Conservation (phyloP, 345 rosid genomes). For the Brassica rapa region DNA sequence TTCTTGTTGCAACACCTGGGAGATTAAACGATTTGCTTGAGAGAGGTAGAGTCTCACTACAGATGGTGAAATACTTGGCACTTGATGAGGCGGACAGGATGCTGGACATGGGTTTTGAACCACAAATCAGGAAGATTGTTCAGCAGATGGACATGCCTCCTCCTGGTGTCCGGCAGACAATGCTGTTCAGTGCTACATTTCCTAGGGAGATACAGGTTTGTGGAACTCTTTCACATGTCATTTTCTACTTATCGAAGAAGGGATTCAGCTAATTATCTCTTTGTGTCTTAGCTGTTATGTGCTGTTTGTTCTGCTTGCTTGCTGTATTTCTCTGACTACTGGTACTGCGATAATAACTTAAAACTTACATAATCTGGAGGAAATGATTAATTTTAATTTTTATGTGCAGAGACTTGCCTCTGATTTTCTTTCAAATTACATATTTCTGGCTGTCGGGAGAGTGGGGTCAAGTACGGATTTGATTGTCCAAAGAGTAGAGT, state of each 20-base stretch:
- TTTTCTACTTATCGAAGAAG: slow-evolving; percentile 52
- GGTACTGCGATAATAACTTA: background rate
- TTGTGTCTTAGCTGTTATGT: slow-evolving; percentile 7
- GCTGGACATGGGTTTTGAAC: slow-evolving; percentile 99
- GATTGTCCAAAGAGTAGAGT: background rate
- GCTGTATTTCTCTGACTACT: background rate
- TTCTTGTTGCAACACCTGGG: slow-evolving; percentile 99
- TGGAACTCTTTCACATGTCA: slow-evolving; percentile 50
- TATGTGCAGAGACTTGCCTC: background rate
- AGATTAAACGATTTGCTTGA: slow-evolving; percentile 92
- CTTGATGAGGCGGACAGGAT: slow-evolving; percentile 99
- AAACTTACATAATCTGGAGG: background rate
- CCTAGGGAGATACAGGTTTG: slow-evolving; percentile 95
- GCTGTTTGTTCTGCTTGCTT: slow-evolving; percentile 4
- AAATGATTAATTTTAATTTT: background rate
- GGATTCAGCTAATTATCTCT: slow-evolving; percentile 44
- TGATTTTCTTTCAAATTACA: background rate
- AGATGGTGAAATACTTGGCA: slow-evolving; percentile 82
- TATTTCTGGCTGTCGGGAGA: background rate
- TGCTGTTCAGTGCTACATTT: slow-evolving; percentile 98
- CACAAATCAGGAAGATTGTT: slow-evolving; percentile 95
- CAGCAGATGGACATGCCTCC: slow-evolving; percentile 98
- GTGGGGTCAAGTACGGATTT: background rate
- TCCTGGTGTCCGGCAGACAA: slow-evolving; percentile 90
- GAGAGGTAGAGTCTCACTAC: slow-evolving; percentile 93